These are phyloP conservation scores for Parmales sp. DNA, from an alignment of 108 stramenopile genomes.

Conservation along the genomic window DNA sequence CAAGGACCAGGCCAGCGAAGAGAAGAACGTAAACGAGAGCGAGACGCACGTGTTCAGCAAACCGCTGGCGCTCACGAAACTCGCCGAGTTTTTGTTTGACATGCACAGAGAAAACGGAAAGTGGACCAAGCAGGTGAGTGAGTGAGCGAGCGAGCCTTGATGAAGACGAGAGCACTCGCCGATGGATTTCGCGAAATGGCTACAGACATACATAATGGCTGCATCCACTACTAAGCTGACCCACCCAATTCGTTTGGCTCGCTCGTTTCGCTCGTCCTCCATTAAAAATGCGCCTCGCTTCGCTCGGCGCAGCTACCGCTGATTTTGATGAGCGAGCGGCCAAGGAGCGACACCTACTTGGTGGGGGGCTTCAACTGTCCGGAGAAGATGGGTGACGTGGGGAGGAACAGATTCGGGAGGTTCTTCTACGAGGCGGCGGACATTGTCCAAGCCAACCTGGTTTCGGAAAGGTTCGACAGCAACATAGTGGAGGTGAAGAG, in stretches of 20 bases:
- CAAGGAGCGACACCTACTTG: conserved; percentile 56
- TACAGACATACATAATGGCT: too few relatives aligned
- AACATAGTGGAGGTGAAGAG: conserved; percentile 74
- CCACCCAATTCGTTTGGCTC: too few relatives aligned
- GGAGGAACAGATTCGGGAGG: conserved; percentile 67
- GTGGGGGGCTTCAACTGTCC: conserved; percentile 82
- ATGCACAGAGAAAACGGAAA: conserved; percentile 82
- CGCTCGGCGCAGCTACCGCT: too few relatives aligned
- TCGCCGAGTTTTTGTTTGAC: conserved; percentile 74
- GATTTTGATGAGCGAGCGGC: conserved; percentile 77
- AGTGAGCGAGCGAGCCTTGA: too few relatives aligned
- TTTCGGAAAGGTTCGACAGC: conserved; percentile 79
- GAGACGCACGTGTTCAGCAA: conserved; percentile 58
- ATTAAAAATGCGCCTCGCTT: too few relatives aligned
- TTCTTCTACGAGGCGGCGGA: conserved; percentile 76
- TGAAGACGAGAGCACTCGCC: too few relatives aligned
- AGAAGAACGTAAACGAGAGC: conserved; percentile 10
- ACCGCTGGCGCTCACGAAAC: conserved; percentile 57
- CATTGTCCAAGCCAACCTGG: conserved; percentile 45
- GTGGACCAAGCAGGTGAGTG: conserved; percentile 71
- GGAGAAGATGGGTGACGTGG: conserved; percentile 54
- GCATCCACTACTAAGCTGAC: too few relatives aligned
- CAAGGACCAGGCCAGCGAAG: too few relatives aligned
- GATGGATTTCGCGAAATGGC: too few relatives aligned
- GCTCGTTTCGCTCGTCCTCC: too few relatives aligned